These are phyloP conservation scores for Penicillium brevicompactum DNA, from an alignment of 2,329 filamentous ascomycete species.

Conservation along the genomic window DNA sequence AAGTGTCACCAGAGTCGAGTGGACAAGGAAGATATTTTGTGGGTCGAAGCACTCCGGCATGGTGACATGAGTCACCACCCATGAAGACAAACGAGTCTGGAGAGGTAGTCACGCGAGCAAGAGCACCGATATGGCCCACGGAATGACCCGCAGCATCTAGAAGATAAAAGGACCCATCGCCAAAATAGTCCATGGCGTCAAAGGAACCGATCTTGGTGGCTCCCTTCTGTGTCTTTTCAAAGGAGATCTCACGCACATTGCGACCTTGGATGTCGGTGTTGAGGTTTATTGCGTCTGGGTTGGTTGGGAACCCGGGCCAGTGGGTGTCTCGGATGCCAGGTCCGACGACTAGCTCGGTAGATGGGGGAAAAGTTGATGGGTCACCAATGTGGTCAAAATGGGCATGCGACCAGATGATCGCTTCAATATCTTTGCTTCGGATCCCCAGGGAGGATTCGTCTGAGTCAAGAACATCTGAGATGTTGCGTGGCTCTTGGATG, in stretches of 20 bases:
- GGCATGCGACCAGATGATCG: constrained; percentile 33
- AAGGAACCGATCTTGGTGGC: constrained; percentile 24
- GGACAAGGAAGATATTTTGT: too few species aligned
- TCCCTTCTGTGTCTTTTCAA: neutral
- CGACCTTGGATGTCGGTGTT: constrained; percentile 33
- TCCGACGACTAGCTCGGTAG: constrained; percentile 54
- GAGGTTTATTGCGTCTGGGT: constrained; percentile 34
- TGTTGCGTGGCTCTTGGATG: constrained; percentile 4
- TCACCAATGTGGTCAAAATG: constrained; percentile 58
- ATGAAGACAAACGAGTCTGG: constrained; percentile 16
- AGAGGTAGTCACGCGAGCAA: constrained; percentile 26
- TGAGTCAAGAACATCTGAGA: neutral
- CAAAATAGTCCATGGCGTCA: constrained; percentile 31
- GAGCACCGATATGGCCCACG: constrained; percentile 28
- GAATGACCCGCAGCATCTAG: constrained; percentile 31
- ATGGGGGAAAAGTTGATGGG: constrained; percentile 48
- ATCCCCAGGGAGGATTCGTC: neutral
- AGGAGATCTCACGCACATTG: constrained; percentile 6
- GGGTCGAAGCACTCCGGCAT: too few species aligned
- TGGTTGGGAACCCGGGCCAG: constrained; percentile 51
- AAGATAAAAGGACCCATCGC: constrained; percentile 34
- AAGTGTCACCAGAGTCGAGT: too few species aligned
- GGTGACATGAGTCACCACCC: neutral
- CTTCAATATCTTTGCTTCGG: constrained; percentile 8
- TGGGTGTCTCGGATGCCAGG: constrained; percentile 53